Conservation (phyloP, 1,284 basidiomycete genomes). For the Grifola frondosa region DNA sequence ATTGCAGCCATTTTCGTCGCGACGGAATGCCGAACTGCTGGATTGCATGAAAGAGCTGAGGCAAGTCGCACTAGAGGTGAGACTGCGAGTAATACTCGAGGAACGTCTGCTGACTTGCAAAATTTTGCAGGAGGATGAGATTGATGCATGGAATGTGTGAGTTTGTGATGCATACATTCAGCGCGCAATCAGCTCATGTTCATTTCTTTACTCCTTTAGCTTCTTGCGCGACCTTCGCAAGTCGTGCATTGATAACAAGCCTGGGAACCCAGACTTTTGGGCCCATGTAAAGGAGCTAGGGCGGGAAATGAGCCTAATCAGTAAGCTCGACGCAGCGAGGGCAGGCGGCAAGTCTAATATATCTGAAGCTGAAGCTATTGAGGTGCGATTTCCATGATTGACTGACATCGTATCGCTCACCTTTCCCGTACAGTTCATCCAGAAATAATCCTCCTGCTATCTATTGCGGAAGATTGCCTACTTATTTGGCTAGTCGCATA, state of each 20-base stretch:
- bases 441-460: no score
- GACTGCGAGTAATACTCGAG: slow-evolving; percentile 13
- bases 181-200: slow-evolving; percentile 5
- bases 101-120: background rate
- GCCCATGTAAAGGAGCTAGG: slow-evolving; percentile 50
- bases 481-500: no score
- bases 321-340: slow-evolving; percentile 56
- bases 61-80: slow-evolving; percentile 60
- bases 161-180: slow-evolving; percentile 25
- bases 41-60: slow-evolving; percentile 72
- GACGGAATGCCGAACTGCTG: slow-evolving; percentile 66
- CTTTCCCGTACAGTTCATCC: no score
- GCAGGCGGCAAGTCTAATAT: slow-evolving; percentile 55
- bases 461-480: no score
- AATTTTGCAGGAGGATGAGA: slow-evolving; percentile 65
- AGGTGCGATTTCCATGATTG: slow-evolving; percentile 18
- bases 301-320: slow-evolving; percentile 58
- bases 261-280: slow-evolving; percentile 70
- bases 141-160: slow-evolving; percentile 75
- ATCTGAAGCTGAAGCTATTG: slow-evolving; percentile 39
- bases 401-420: no score
- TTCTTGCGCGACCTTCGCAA: slow-evolving; percentile 59
- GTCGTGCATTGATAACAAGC: slow-evolving; percentile 47
- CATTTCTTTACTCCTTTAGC: slow-evolving; percentile 32
- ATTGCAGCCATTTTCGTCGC: slow-evolving; percentile 63